Base-by-base conservation (phyloP, 2,329 filamentous ascomycete genomes). In the Cercospora citrullina region DNA sequence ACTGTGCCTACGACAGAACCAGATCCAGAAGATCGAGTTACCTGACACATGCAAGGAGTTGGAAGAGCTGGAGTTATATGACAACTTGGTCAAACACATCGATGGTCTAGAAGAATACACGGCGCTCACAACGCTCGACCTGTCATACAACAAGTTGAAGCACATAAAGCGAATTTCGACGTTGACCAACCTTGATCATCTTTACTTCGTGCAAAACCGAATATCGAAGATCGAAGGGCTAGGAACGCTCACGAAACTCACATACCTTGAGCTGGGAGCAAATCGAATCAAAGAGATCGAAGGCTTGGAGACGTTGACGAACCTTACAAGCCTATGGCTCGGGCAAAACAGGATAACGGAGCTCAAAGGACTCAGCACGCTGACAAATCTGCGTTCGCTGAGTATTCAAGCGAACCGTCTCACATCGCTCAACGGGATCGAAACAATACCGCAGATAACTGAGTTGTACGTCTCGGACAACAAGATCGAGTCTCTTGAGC, bases 141-240 rank as follows among this genome's bases (percentile, higher is more conserved):
- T 99, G 62, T 96, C 92, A 79, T 99, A 97, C 87, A 99, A 99
- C 84, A 98, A 98, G 84, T 94, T 99, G 83, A 97, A 97, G 80
- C 94, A 97, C 81, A 96, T 99, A 83, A 97, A 96, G 81, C 89
- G 94, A 75, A 83, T 98, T 72, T 86, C 86, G 67, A 91, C 94
- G 75, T 83, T 99, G 68, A 90, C 83, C 23, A 86, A 93, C 64
- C 86, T 98, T 66, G 90, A 86, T 70, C 93, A 98, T 73, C 79
- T 99, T 3, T 99, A 91, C 79, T 91, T 99, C 74, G 93, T 98
- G 60, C 92, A 96, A 77, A 98, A 99, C 81, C 95, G 95, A 80
- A 96, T 99, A 77, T 86, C 87, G 72, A 89, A 85, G 65, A 97
- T 99, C 75, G 94, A 98, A 76, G 90, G 90, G 14, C 83, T 99